Base-by-base conservation (phyloP, 1,139 yeast species). In the Scheffersomyces segobiensis region DNA sequence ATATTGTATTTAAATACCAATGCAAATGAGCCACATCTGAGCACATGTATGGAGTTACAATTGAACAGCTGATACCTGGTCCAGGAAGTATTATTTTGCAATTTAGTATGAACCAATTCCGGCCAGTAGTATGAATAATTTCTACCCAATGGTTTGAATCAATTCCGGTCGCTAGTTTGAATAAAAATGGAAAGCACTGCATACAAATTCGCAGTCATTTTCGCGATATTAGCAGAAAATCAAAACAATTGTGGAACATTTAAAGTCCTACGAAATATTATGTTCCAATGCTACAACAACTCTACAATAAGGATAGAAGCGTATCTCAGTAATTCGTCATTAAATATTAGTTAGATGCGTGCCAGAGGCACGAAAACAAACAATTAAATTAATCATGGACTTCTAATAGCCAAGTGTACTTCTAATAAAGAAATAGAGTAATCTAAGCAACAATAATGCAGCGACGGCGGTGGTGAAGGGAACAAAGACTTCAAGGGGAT, bases 401-500 rank as follows among this genome's bases (percentile, higher is more conserved):
- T 24, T 48, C 50, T 48, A 48, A 48, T 48, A 48, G 50, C 50
- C 50, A 19, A 42, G 19, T n/a, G 39, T 39, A 26, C 54, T 21
- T 12, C 18, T 18, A 21, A 18, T 12, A 17, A 48, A 48, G 24
- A 48, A 20, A 26, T 59, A 61, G 24, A 53, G 48, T 46, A 56
- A 53, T 49, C 65, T 54, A 19, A 54, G 46, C 49, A 60, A 46
- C 54, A 63, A 52, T 3, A 60, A 14, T 5, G 48, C 20, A 24
- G 62, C 53, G 19, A 62, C 46, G n/a, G 50, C n/a, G 3, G 52
- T 5, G 12, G 57, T 49, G 3, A 66, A 53, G 5, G 67, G 63
- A 17, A 61, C 53, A 53, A 63, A 67, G 7, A 67, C 63, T 53
- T 70, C 71, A 50, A 59, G 53, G 24, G 47, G 42, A 55, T 58